Conservation (phyloP, 2,329 filamentous ascomycete species). For the Cytospora piceicola region DNA sequence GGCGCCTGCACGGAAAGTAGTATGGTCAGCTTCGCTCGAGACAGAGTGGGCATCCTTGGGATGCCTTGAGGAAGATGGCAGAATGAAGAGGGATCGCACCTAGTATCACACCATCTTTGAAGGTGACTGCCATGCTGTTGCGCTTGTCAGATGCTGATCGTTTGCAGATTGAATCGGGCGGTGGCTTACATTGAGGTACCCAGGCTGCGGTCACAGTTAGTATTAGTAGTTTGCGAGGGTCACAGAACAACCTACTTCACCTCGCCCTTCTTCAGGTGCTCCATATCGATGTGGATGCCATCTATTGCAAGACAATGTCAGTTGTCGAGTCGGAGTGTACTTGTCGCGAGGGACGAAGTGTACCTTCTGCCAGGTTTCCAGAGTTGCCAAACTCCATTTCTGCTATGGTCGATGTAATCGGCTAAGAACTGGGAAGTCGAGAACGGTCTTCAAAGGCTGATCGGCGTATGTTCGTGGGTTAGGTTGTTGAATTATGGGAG, state of each 20-base stretch:
- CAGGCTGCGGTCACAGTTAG: slow-evolving; percentile 62
- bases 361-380: slow-evolving; percentile 68
- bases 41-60: neutral
- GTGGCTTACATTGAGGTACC: slow-evolving; percentile 87
- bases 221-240: slow-evolving; percentile 20
- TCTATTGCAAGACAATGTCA: slow-evolving; percentile 57
- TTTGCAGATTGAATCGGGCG: slow-evolving; percentile 33
- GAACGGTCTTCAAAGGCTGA: neutral
- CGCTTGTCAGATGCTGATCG: slow-evolving; percentile 36
- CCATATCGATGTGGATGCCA: slow-evolving; percentile 99
- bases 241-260: slow-evolving; percentile 75
- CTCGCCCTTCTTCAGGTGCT: slow-evolving; percentile 96
- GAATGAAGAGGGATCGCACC: slow-evolving; percentile 50
- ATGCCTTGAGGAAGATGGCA: neutral
- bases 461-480: neutral
- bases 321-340: slow-evolving; percentile 31
- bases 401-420: slow-evolving; percentile 34
- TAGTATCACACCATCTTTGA: slow-evolving; percentile 96
- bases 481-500: slow-evolving; percentile 14
- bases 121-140: slow-evolving; percentile 94
- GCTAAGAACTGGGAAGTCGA: neutral
- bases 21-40: neutral
- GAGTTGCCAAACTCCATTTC: slow-evolving; percentile 67
- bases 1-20: slow-evolving; percentile 60
- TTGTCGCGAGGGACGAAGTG: neutral